Evolutionary conservation across 2,329 filamentous ascomycete genomes (phyloP), one percentile per base, ranked within the genome.

Genomic region (Phoma sp.): DNA sequence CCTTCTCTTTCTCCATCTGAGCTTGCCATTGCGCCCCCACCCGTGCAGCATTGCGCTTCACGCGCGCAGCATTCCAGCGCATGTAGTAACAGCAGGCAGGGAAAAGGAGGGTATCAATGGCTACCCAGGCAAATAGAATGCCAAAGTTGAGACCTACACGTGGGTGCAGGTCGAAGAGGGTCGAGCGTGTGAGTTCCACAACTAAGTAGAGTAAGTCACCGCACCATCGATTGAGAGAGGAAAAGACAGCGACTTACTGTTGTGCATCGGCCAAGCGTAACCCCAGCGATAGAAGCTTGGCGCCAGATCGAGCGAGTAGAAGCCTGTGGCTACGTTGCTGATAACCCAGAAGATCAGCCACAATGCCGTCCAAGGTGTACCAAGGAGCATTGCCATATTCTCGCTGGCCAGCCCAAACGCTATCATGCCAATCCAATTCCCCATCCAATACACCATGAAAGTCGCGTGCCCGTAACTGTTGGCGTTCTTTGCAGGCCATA

Each of bases 291-390:
- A 89, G 65, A 88, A 88, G 0, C 69, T 73, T 0, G 83, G 80
- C 2, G 82, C 81, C 13, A 88, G 70, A 15, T 84, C 81, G 35
- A 88, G 72, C 3, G 81, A 71, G 67, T 88, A 85, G 65, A 89
- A 87, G 0, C 81, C 77, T 0, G 84, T 86, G 0, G 81, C 76
- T 0, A 88, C 84, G 63, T 89, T 89, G 8, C 82, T 81, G 50
- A 88, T 85, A 39, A 88, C 84, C 85, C 85, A 88, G 63, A 87
- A 88, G 50, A 88, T 87, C 2, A 89, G 73, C 82, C 86, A 89
- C 0, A 88, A 72, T 0, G 84, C 80, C 6, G 78, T 81, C 84
- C 84, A 88, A 0, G 84, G 86, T 57, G 83, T 78, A 0, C 84
- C 85, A 2, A 88, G 74, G 3, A 88, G 63, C 82, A 87, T 88